These are phyloP conservation scores for Nevesoporus exiguus DNA, from an alignment of 768 basidiomycete genomes.

Conservation along the genomic window DNA sequence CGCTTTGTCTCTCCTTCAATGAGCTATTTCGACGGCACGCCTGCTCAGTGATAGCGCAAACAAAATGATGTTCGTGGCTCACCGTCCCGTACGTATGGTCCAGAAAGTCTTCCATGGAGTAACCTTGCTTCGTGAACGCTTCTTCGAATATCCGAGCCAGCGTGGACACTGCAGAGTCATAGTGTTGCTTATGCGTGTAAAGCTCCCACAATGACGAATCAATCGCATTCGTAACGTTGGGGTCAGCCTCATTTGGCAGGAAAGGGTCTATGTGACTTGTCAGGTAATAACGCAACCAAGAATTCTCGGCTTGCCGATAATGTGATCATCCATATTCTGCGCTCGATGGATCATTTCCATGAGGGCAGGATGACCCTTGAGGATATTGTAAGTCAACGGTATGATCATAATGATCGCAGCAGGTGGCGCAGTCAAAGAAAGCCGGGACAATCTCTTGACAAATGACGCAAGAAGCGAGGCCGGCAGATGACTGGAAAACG, in stretches of 20 bases:
- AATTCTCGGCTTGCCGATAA: conserved; percentile 31
- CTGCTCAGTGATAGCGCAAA: conserved; percentile 3
- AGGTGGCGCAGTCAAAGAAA: conserved; percentile 83
- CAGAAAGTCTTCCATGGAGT: conserved; percentile 91
- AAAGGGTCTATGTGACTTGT: conserved; percentile 60
- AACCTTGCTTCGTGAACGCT: conserved; percentile 90
- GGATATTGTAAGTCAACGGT: conserved; percentile 90
- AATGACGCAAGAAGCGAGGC: conserved; percentile 92
- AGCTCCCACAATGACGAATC: conserved; percentile 95
- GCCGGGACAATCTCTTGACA: conserved; percentile 82
- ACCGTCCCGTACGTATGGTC: conserved; percentile 91
- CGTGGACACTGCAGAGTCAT: conserved; percentile 84
- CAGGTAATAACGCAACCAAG: background rate
- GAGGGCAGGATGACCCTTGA: conserved; percentile 86
- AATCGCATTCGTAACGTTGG: conserved; percentile 73
- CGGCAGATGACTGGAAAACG: conserved; percentile 72
- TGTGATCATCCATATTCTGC: conserved; percentile 34
- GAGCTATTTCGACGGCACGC: conserved; percentile 46
- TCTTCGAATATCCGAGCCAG: conserved; percentile 83
- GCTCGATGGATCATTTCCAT: conserved; percentile 90
- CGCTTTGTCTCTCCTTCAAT: conserved; percentile 81
- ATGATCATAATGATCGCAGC: conserved; percentile 88
- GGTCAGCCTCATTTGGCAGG: conserved; percentile 60
- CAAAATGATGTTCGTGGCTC: conserved; percentile 21
- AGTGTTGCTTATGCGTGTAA: conserved; percentile 72